Conservation (phyloP, 805 yeast species). For the Priceomyces castillae region DNA sequence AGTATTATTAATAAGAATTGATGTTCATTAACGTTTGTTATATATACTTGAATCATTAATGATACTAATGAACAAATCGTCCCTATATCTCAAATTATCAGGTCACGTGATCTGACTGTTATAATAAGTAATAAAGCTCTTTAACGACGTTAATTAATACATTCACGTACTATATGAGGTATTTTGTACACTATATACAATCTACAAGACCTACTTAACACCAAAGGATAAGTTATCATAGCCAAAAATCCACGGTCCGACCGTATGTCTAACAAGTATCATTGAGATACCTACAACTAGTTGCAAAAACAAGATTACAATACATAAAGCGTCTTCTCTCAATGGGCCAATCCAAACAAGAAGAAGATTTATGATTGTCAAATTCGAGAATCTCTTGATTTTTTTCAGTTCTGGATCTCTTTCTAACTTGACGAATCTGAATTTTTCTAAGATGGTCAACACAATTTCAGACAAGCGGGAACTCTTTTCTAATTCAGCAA, state of each 20-base stretch:
- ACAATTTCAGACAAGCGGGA: conserved; percentile 18
- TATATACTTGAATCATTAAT: not conserved
- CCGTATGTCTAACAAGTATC: conserved; percentile 70
- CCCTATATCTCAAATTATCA: not conserved
- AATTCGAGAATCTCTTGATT: conserved; percentile 59
- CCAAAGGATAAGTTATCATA: conserved; percentile 67
- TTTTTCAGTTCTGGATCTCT: conserved; percentile 17
- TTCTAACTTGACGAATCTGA: conserved; percentile 46
- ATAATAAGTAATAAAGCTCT: not conserved
- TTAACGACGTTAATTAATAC: not conserved
- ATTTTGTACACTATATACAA: not conserved
- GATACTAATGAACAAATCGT: not conserved
- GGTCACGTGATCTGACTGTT: not conserved
- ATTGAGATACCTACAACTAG: conserved; percentile 63
- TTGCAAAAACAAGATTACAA: conserved; percentile 58
- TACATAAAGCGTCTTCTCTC: conserved; percentile 76
- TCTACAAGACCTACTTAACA: conserved; percentile 23
- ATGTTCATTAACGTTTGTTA: not conserved
- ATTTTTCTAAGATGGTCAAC: conserved; percentile 44
- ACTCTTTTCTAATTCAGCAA: conserved; percentile 31
- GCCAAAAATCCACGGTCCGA: conserved; percentile 86
- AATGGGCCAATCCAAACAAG: conserved; percentile 88
- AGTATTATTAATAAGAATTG: not conserved
- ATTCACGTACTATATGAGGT: not conserved
- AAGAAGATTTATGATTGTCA: conserved; percentile 82